Conservation (phyloP, 1,284 basidiomycete species). For the Naganishia liquefaciens region DNA sequence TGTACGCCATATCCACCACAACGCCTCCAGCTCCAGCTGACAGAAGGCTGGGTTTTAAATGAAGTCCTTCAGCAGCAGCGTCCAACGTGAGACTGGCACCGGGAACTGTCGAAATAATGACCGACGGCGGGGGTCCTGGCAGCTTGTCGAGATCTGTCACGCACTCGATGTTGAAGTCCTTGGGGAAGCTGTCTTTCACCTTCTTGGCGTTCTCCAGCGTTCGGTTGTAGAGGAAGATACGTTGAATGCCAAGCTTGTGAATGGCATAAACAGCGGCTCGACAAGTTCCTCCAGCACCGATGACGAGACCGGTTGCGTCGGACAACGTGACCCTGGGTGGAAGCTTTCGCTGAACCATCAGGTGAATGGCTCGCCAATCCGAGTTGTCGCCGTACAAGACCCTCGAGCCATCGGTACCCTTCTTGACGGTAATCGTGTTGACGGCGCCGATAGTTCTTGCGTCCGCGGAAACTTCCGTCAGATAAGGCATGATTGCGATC, state of each 20-base stretch:
- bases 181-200: constrained; percentile 67
- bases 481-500: constrained; percentile 75
- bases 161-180: constrained; percentile 60
- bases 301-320: constrained; percentile 66
- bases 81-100: constrained; percentile 64
- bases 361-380: constrained; percentile 82
- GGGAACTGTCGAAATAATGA: constrained; percentile 84
- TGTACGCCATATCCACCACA: constrained; percentile 90
- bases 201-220: constrained; percentile 71
- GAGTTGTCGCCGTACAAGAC: constrained; percentile 84
- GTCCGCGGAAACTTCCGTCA: constrained; percentile 74
- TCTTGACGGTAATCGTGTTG: constrained; percentile 77
- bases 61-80: constrained; percentile 55
- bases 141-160: constrained; percentile 65
- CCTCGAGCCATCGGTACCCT: constrained; percentile 56
- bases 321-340: constrained; percentile 37
- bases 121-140: constrained; percentile 62
- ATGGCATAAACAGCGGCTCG: constrained; percentile 89
- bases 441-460: constrained; percentile 85
- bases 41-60: constrained; percentile 58
- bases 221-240: constrained; percentile 82
- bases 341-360: constrained; percentile 56
- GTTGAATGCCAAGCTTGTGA: constrained; percentile 65
- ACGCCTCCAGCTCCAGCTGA: constrained; percentile 59
- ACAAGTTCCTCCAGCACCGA: constrained; percentile 89